These are phyloP conservation scores for Termitomyces heimii DNA, from an alignment of 768 basidiomycete species.

Conservation along the genomic window DNA sequence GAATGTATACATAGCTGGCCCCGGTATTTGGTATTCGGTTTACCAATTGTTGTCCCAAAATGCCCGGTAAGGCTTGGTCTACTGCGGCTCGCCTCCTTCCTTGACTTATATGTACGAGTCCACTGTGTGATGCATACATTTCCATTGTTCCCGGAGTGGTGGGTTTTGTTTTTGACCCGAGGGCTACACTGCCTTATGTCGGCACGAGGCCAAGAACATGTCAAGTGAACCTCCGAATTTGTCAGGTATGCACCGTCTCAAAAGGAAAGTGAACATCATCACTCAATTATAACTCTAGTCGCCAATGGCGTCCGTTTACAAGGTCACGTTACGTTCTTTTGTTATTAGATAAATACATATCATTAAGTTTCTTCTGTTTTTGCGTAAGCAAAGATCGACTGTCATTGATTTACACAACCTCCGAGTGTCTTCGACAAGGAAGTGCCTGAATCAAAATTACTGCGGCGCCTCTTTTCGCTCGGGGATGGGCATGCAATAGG, in stretches of 20 bases:
- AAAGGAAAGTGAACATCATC: neutral
- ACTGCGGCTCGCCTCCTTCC: neutral
- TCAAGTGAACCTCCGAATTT: neutral
- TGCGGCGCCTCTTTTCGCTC: neutral
- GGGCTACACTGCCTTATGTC: neutral
- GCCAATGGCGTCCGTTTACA: neutral
- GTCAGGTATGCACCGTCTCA: neutral
- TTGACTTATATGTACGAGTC: neutral
- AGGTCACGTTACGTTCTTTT: neutral
- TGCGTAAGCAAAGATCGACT: neutral
- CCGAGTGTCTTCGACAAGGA: neutral
- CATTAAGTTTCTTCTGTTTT: neutral
- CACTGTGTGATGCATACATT: neutral
- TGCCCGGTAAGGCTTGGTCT: slow-evolving; percentile 4
- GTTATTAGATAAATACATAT: neutral
- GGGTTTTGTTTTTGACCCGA: neutral
- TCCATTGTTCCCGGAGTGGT: neutral
- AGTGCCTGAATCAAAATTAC: neutral
- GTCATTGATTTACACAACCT: neutral
- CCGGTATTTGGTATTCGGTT: neutral
- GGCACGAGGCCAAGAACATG: neutral
- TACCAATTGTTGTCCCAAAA: neutral
- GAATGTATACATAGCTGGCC: neutral
- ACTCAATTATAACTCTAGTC: neutral
- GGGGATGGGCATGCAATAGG: no score